Evolutionary conservation across 805 yeast genomes (phyloP).

Genomic region (Ogataea neopini): DNA sequence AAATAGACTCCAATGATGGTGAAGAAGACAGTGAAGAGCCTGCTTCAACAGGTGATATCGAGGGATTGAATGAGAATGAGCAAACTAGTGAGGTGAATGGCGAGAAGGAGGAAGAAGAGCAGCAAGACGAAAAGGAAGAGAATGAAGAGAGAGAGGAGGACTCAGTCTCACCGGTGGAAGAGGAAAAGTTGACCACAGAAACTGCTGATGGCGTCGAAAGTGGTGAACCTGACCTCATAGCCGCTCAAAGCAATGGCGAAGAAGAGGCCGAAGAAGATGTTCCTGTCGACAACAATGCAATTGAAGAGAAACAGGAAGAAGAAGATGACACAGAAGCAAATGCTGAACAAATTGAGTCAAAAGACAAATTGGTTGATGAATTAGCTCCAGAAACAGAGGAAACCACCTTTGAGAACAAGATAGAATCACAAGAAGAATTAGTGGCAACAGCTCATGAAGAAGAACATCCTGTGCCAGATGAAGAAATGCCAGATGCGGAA

Average conservation of each 20-base stretch:
- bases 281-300: not conserved
- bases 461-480: not conserved
- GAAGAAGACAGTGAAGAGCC: not conserved
- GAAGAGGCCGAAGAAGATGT: not conserved
- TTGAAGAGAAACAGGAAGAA: not conserved
- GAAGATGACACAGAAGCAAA: not conserved
- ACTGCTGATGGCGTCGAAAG: not conserved
- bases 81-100: not conserved
- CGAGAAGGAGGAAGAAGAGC: not conserved
- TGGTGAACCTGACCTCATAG: not conserved
- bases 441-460: not conserved
- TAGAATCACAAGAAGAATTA: not conserved
- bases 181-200: not conserved
- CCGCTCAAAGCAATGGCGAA: not conserved
- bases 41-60: not conserved
- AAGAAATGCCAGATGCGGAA: not conserved
- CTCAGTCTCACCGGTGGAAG: too few species aligned
- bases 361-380: not conserved
- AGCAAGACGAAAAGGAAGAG: not conserved
- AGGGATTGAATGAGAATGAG: constrained; percentile 30
- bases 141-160: too few species aligned
- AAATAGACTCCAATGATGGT: constrained; percentile 4
- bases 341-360: not conserved
- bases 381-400: not conserved
- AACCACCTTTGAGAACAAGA: not conserved